Evolutionary conservation across 805 yeast species (phyloP).

Genomic region (Metschnikowia gelsemii): DNA sequence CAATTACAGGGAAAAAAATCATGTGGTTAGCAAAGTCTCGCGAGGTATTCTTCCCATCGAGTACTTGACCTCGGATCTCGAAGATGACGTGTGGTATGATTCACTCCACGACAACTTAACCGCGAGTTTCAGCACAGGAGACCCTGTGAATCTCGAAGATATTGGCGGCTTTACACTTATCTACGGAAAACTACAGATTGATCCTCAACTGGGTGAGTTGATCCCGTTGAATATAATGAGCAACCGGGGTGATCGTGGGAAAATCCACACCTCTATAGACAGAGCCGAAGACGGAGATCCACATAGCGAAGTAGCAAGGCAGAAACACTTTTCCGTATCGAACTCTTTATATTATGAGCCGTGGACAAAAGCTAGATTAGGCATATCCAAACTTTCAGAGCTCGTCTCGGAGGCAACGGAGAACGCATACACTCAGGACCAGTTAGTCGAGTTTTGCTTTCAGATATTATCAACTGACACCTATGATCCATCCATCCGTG

Average conservation of each 20-base stretch:
- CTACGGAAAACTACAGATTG: slow-evolving; percentile 47
- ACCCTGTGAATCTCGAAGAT: slow-evolving; percentile 19
- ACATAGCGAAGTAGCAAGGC: slow-evolving; percentile 21
- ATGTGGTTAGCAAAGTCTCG: slow-evolving; percentile 38
- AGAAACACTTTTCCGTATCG: slow-evolving; percentile 57
- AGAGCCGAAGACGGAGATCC: slow-evolving; percentile 16
- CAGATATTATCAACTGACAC: slow-evolving; percentile 49
- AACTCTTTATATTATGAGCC: slow-evolving; percentile 65
- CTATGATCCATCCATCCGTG: slow-evolving; percentile 31
- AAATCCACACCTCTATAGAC: slow-evolving; percentile 24
- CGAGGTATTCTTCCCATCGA: slow-evolving; percentile 52
- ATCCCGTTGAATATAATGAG: slow-evolving; percentile 47
- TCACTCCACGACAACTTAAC: slow-evolving; percentile 29
- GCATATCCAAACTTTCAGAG: slow-evolving; percentile 32
- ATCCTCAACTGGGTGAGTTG: slow-evolving; percentile 24
- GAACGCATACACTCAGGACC: slow-evolving; percentile 29
- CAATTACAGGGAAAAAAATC: slow-evolving; percentile 59
- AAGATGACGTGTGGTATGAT: slow-evolving; percentile 47
- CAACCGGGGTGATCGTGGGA: slow-evolving; percentile 46
- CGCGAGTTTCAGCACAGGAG: slow-evolving; percentile 15
- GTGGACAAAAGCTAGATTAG: slow-evolving; percentile 72
- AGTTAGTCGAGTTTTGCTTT: slow-evolving; percentile 52
- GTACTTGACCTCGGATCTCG: slow-evolving; percentile 37
- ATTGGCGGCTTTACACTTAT: slow-evolving; percentile 67
- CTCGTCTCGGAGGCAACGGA: slow-evolving; percentile 22